Evolutionary conservation across 73 alveolate genomes (phyloP), one percentile per base, ranked within the genome.

Genomic region (Urostyla sp.): DNA sequence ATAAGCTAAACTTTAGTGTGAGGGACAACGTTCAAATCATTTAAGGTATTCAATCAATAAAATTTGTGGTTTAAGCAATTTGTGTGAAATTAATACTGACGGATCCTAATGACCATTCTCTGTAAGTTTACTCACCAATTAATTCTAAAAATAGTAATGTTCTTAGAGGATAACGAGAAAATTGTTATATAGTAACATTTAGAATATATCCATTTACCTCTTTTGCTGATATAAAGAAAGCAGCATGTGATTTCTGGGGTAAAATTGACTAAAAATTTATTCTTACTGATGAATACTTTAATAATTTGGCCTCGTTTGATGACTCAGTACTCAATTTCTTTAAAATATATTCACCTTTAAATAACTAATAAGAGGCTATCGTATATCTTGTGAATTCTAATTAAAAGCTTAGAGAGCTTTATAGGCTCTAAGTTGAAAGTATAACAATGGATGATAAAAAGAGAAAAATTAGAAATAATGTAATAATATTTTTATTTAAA

Each of bases 221-320:
- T 27, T 78, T 78, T 37, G n/a, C 34, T 20, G 89, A 78, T 10
- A 24, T 78, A 6, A 78, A 61, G 35, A 61, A 46, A 36, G 82
- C 80, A 61, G 89, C 89, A 27, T 78, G 89, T 37, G 77, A 78
- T 16, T 78, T 78, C 51, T 78, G 89, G 89, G 67, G 31, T 66
- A 44, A 66, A 48, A 37, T 44, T 21, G 75, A 63, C 21, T 51
- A 63, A 36, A 78, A 78, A 66, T 78, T 63, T 40, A 60, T 32
- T 32, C 82, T 78, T 0, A 78, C 89, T 20, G 89, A 78, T 61
- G 89, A 78, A 31, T 78, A 60, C 44, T 63, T 67, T 58, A 78
- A 78, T 35, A 63, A 78, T 54, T 49, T 78, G 0, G 75, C 26
- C 2, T 23, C 77, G 0, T 78, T 46, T 34, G 57, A 66, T 61